These are phyloP conservation scores for Agaricus subrufescens DNA, from an alignment of 768 basidiomycete species.

Conservation along the genomic window DNA sequence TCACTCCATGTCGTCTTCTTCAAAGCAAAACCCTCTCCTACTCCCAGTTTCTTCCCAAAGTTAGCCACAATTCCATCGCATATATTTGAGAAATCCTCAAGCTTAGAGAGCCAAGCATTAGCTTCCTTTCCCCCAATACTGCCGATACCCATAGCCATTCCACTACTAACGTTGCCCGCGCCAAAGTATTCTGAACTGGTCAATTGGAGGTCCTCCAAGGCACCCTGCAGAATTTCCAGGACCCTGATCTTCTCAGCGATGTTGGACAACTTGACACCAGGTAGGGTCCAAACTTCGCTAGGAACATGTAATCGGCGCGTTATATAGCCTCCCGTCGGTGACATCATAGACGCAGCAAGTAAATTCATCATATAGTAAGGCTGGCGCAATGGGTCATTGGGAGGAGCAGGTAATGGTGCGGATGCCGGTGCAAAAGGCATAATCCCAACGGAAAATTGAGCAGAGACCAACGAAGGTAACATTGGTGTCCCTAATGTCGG, in stretches of 20 bases:
- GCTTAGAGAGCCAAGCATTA: slow-evolving; percentile 68
- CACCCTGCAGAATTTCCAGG: slow-evolving; percentile 72
- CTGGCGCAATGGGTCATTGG: slow-evolving; percentile 69
- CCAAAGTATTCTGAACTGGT: slow-evolving; percentile 73
- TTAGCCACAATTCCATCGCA: slow-evolving; percentile 78
- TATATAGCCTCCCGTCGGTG: slow-evolving; percentile 80
- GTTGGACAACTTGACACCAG: slow-evolving; percentile 80
- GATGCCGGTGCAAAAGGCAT: slow-evolving; percentile 67
- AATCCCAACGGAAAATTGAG: slow-evolving; percentile 27
- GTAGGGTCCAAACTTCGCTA: slow-evolving; percentile 87
- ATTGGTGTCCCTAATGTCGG: slow-evolving; percentile 26
- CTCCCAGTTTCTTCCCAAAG: slow-evolving; percentile 85
- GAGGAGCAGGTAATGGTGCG: slow-evolving; percentile 69
- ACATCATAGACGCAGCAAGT: slow-evolving; percentile 73
- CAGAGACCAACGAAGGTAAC: slow-evolving; percentile 9
- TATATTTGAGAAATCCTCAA: slow-evolving; percentile 76
- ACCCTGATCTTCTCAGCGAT: slow-evolving; percentile 83
- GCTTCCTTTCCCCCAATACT: slow-evolving; percentile 75
- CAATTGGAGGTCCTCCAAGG: slow-evolving; percentile 72
- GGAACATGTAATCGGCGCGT: slow-evolving; percentile 85
- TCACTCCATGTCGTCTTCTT: slow-evolving; percentile 81
- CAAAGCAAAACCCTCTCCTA: slow-evolving; percentile 81
- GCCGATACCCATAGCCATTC: slow-evolving; percentile 69
- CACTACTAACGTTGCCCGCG: slow-evolving; percentile 72
- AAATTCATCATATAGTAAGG: slow-evolving; percentile 91